Base-by-base conservation (phyloP, 164 flowering plant species). In the Piper betle region DNA sequence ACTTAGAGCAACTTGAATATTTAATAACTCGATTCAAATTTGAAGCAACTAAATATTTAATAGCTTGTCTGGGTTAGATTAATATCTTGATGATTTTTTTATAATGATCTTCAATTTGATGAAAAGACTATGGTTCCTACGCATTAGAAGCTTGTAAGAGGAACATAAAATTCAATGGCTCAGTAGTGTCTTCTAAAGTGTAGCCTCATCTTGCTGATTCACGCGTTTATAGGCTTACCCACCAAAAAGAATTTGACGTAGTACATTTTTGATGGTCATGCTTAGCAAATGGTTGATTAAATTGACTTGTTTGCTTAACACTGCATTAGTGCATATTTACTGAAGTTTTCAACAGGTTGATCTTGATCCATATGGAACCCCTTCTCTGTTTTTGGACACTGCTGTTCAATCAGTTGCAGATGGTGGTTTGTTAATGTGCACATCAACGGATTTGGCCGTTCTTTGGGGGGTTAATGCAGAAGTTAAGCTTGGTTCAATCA, bases 341-440 rank as follows among this genome's bases (percentile, higher is more conserved):
- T 37, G 41, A 52, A 46, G 16, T 61, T 62, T 18, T 16, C 41
- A 75, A 66, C 83, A 94, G 99, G 99, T 94, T 76, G 99, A 94
- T 85, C 93, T 91, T 66, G 99, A 94, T 77, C 97, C 99, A 60
- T 94, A 94, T 77, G 99, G 99, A 63, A 82, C 99, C 52, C 99
- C 59, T 25, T 25, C 99, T 63, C 74, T 85, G n/a, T 91, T 94
- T 74, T 77, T 94, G 83, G 97, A 94, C 69, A 88, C 96, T 46
- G 99, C 99, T 16, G 33, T 25, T 25, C 33, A 25, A 25, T 25
- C 33, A 25, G 33, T 25, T 25, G 33, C 33, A 25, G 33, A 25
- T 25, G 33, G 33, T 25, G 33, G 33, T 25, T 25, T 25, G 33
- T 2, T 25, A 25, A 25, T 25, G 33, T 25, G 33, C 33, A 25